Evolutionary conservation across 2,329 filamentous ascomycete species (phyloP), one percentile per base, ranked within the genome.

Genomic region (Lasiodiplodia sp.): DNA sequence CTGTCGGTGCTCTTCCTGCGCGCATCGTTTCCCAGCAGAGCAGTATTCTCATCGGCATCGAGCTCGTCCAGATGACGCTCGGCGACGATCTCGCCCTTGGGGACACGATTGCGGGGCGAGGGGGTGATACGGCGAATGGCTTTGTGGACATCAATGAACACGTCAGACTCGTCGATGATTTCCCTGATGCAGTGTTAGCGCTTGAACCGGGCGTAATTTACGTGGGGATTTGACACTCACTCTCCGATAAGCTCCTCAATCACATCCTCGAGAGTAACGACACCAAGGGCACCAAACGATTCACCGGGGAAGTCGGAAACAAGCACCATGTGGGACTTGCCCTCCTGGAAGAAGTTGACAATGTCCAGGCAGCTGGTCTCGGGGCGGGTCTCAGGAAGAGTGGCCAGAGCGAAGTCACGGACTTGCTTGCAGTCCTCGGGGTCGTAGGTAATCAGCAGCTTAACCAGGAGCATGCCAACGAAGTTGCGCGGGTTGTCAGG

Each of bases 331-430:
- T 99, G 96, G 1, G 94, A 97, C 79, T 99, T 99, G 75, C 96
- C 96, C 83, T 99, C 96, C 80, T 99, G 96, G 84, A 99, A 99
- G 81, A 97, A 99, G 82, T 99, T 99, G 82, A 99, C 93, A 75
- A 99, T 98, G 79, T 99, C 96, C 68, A 99, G 82, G 78, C 96
- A 99, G 82, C 94, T 97, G 0, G 96, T 99, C 77, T 97, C 93
- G 0, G 96, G 93, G 11, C 93, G 89, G 0, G 96, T 99, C 80
- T 99, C 96, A 1, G 96, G 96, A 7, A 99, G 88, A 0, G 96
- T 97, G 16, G 96, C 96, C 63, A 99, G 85, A 8, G 94, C 90
- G 77, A 99, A 97, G 70, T 98, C 95, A 70, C 91, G 88, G 44
- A 99, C 96, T 23, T 89, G 89, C 75, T 92, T 92, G 76, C 87